A percentile compares a stretch with the other conserved stretches of the same genome.
phyloP scores from a whole-genome alignment of 176 grass and related monocot genomes.

The Oryza meridionalis region DNA sequence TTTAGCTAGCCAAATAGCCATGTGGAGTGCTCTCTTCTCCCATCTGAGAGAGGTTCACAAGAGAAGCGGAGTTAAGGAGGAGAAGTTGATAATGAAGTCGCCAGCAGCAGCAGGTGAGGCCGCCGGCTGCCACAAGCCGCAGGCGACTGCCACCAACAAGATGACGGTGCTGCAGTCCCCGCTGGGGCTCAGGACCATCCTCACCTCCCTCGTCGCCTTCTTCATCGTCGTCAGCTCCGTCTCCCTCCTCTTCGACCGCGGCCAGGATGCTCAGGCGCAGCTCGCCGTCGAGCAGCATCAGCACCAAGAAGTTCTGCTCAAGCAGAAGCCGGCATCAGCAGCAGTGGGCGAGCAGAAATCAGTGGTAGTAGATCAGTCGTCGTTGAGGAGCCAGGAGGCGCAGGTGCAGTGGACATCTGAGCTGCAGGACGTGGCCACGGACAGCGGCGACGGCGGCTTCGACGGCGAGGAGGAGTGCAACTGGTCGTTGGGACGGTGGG shows the following conservation, averaged over 20 bases:
- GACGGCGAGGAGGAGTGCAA: conserved; percentile 45
- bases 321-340: not conserved
- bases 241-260: conserved; percentile 50
- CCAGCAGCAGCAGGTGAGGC: too few species aligned
- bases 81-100: too few species aligned
- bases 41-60: too few species aligned
- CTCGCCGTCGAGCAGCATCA: conserved; percentile 27
- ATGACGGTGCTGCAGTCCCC: conserved; percentile 47
- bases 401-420: conserved; percentile 28
- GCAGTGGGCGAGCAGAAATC: not conserved
- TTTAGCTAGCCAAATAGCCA: too few species aligned
- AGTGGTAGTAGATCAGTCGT: not conserved
- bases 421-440: not conserved
- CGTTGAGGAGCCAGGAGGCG: not conserved
- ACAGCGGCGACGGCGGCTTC: not conserved
- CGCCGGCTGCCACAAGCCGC: not conserved
- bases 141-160: not conserved
- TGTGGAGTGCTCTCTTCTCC: too few species aligned
- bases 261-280: conserved; percentile 41
- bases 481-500: conserved; percentile 61
- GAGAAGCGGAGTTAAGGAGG: too few species aligned
- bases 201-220: conserved; percentile 61
- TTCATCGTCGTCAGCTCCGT: conserved; percentile 58
- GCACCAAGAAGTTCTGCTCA: conserved; percentile 37
- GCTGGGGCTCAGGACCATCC: conserved; percentile 47